Evolutionary conservation across 1,139 yeast genomes (phyloP), one percentile per base, ranked within the genome.

Genomic region (Sugiyamaella novakii): DNA sequence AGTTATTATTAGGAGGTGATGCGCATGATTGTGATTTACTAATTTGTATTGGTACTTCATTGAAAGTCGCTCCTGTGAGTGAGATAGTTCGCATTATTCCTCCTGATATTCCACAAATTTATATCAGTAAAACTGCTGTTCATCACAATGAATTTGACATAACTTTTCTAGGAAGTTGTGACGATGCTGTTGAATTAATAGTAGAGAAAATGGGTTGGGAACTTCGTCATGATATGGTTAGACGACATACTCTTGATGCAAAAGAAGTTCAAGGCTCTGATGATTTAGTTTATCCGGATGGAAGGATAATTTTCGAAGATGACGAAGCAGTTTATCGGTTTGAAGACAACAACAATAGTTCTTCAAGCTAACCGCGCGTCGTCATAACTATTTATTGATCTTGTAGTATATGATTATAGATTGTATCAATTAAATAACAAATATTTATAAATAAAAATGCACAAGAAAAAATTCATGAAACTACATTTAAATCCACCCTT

Each of bases 21-120:
- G 72, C 84, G 3, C 63, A 72, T 15, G 73, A 79, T 24, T 88
- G 96, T 69, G 98, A 92, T 68, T 71, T 92, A 49, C 69, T 92
- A 39, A 77, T 92, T 5, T 85, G 96, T 66, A 83, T 91, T 14
- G 98, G 98, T 7, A 92, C 98, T 0, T 91, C 98, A 19, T 75
- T 92, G 52, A 88, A 91, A 64, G 98, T 92, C 25, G 91, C 96
- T 0, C 98, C 98, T 0, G 98, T 92, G n/a, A 84, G 92, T 40
- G 91, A 88, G 51, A 87, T 92, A 41, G 89, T 89, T n/a, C 83
- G 87, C 51, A 75, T 80, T 66, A 67, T 89, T 1, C 84, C 87
- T 0, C 78, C 78, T 17, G 67, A 77, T 28, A 81, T 88, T 1
- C 98, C 98, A 0, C 97, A 91, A 65, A 75, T 92, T 3, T 73